Evolutionary conservation across 2,329 filamentous ascomycete species (phyloP).

Genomic region (Penicillium sp.): DNA sequence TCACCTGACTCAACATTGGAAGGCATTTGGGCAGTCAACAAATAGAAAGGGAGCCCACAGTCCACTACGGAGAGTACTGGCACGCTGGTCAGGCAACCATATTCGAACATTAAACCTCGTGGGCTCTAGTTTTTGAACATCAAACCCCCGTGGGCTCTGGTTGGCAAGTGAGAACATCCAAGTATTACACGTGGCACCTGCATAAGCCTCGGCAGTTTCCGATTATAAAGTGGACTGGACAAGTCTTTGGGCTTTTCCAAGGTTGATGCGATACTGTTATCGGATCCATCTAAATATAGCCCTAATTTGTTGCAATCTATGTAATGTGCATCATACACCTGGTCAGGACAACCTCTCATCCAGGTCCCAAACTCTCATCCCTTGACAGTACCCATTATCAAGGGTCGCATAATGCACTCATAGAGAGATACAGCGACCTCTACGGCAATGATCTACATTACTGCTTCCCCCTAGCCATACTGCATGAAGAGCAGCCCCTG

Average conservation of each 20-base stretch:
- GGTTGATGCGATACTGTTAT: background rate
- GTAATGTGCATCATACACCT: background rate
- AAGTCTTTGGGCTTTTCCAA: background rate
- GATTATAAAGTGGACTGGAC: background rate
- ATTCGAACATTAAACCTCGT: background rate
- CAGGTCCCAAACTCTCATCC: background rate
- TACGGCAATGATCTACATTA: conserved; percentile 2
- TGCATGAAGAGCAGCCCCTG: conserved; percentile 7
- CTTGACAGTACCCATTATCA: background rate
- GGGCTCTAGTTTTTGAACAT: background rate
- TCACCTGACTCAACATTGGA: conserved; percentile 5
- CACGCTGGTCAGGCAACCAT: background rate
- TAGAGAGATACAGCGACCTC: background rate
- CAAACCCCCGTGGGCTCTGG: background rate
- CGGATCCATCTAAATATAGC: background rate
- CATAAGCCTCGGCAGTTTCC: background rate
- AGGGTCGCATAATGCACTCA: background rate
- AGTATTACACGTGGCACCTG: conserved; percentile 1
- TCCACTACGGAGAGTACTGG: background rate
- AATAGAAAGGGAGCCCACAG: background rate
- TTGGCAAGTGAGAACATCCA: background rate
- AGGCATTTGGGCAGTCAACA: background rate
- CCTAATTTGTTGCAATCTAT: background rate
- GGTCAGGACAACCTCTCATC: background rate
- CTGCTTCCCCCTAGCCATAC: background rate